phyloP scores from a whole-genome alignment of 192 early-diverging fungal genomes.

The Coemansia sp. region DNA sequence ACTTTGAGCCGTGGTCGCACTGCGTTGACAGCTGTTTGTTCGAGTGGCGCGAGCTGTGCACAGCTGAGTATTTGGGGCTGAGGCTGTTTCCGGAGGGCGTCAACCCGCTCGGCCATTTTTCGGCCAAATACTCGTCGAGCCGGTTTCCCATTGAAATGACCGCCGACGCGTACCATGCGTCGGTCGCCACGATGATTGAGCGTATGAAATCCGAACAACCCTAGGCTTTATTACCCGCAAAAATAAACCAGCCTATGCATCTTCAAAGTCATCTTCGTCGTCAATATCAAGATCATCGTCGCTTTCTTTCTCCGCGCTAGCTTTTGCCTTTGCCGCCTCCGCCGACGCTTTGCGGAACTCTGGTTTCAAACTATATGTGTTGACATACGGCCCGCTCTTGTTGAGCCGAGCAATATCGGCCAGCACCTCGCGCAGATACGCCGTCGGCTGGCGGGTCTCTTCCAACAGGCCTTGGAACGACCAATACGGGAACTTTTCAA shows the following conservation, averaged over 20 bases:
- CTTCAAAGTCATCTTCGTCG: constrained; percentile 55
- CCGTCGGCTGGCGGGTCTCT: constrained; percentile 73
- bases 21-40: constrained; percentile 83
- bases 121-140: constrained; percentile 41
- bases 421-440: constrained; percentile 82
- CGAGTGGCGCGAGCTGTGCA: constrained; percentile 67
- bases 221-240: background rate
- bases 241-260: constrained; percentile 24
- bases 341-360: constrained; percentile 61
- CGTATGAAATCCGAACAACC: constrained; percentile 8
- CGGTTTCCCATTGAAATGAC: constrained; percentile 48
- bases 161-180: constrained; percentile 22
- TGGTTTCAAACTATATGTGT: constrained; percentile 79
- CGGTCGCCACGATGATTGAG: constrained; percentile 31
- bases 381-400: constrained; percentile 79
- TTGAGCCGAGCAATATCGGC: constrained; percentile 74
- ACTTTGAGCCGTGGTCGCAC: constrained; percentile 86
- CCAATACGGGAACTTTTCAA: constrained; percentile 80
- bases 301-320: constrained; percentile 11
- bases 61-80: constrained; percentile 16
- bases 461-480: constrained; percentile 81
- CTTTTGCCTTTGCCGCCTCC: constrained; percentile 27
- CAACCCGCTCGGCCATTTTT: constrained; percentile 36
- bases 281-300: constrained; percentile 26
- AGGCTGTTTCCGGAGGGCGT: constrained; percentile 43